Conservation (phyloP, 305 asterid species). For the Fraxinus latifolia region DNA sequence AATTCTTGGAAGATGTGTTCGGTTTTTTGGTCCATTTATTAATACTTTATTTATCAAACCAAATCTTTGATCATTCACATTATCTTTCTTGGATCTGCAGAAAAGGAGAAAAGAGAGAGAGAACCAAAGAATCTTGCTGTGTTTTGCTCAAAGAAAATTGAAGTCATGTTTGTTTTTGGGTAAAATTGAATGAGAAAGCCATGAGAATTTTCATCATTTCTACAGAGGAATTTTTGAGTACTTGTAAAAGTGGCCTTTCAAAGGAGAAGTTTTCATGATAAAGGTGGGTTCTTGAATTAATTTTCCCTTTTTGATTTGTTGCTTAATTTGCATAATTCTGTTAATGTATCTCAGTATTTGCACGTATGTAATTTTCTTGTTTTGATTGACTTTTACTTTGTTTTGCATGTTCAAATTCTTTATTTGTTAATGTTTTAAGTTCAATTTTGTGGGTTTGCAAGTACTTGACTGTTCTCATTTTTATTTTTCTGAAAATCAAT, state of each 20-base stretch:
- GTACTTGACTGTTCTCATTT: background rate
- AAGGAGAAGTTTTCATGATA: slow-evolving; percentile 28
- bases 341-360: slow-evolving; percentile 18
- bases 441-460: slow-evolving; percentile 11
- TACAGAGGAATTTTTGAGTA: slow-evolving; percentile 33
- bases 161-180: slow-evolving; percentile 29
- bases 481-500: background rate
- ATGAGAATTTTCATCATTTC: slow-evolving; percentile 43
- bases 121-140: slow-evolving; percentile 26
- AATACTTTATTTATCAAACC: slow-evolving; percentile 12
- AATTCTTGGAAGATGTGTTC: slow-evolving; percentile 35
- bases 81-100: slow-evolving; percentile 58
- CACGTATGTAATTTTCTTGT: slow-evolving; percentile 10
- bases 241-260: slow-evolving; percentile 28
- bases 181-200: slow-evolving; percentile 38
- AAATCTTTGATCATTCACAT: slow-evolving; percentile 34
- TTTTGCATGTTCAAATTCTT: slow-evolving; percentile 23
- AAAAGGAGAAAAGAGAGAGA: background rate
- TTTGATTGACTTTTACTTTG: slow-evolving; percentile 30
- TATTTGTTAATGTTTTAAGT: slow-evolving; percentile 5
- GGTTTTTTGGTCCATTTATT: slow-evolving; percentile 32
- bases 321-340: slow-evolving; percentile 19
- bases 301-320: background rate
- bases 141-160: slow-evolving; percentile 26
- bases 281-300: slow-evolving; percentile 36